Conservation (phyloP, 2,329 filamentous ascomycete genomes). For the Fusarium sp. region DNA sequence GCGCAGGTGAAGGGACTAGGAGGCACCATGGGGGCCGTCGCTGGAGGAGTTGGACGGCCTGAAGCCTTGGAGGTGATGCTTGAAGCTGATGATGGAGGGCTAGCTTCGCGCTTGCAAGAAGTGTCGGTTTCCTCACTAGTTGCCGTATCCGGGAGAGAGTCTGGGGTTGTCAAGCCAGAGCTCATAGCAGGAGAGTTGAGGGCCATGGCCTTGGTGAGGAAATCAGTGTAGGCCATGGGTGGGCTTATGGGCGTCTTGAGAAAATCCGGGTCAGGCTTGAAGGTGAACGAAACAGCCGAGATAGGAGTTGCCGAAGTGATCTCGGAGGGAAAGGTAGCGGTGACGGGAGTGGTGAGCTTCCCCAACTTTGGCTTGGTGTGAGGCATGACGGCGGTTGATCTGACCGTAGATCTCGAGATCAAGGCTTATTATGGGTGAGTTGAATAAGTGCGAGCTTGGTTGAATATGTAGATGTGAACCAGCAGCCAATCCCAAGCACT, state of each 20-base stretch:
- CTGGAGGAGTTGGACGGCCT: slow-evolving; percentile 44
- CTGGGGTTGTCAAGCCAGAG: slow-evolving; percentile 61
- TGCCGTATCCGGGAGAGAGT: slow-evolving; percentile 66
- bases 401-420: slow-evolving; percentile 15
- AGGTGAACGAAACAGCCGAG: slow-evolving; percentile 56
- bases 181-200: slow-evolving; percentile 75
- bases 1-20: slow-evolving; percentile 64
- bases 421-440: slow-evolving; percentile 25
- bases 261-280: slow-evolving; percentile 59
- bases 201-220: slow-evolving; percentile 81
- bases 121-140: slow-evolving; percentile 65
- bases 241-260: slow-evolving; percentile 94
- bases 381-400: slow-evolving; percentile 57
- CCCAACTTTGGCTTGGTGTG: slow-evolving; percentile 68
- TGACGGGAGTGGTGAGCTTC: slow-evolving; percentile 71
- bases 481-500: slow-evolving; percentile 39
- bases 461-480: slow-evolving; percentile 32
- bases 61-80: slow-evolving; percentile 47
- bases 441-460: slow-evolving; percentile 29
- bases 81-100: slow-evolving; percentile 60
- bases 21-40: slow-evolving; percentile 55
- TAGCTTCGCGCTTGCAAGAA: slow-evolving; percentile 66
- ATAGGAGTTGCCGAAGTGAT: slow-evolving; percentile 75
- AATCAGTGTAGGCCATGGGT: slow-evolving; percentile 89
- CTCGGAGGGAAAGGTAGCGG: slow-evolving; percentile 70